Conservation (phyloP, 805 yeast genomes). For the Candida parachauliodes region DNA sequence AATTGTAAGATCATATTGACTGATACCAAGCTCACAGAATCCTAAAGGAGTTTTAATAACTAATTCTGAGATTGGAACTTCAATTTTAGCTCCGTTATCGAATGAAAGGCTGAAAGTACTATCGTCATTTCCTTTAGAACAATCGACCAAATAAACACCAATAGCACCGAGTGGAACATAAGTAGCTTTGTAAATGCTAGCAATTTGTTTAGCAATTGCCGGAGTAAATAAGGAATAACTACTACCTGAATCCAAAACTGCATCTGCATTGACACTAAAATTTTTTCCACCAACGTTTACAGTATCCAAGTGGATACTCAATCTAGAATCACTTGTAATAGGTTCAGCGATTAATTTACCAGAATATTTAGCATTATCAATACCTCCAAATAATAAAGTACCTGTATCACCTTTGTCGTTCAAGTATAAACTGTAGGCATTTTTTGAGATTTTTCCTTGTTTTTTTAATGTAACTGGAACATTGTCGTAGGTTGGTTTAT, state of each 20-base stretch:
- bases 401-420: constrained; percentile 19
- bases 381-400: constrained; percentile 30
- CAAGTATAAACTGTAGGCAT: constrained; percentile 38
- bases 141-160: constrained; percentile 3
- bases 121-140: background rate
- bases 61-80: constrained; percentile 41
- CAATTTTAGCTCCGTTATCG: constrained; percentile 24
- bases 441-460: constrained; percentile 31
- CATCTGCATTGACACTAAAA: constrained; percentile 8
- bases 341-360: constrained; percentile 23
- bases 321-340: constrained; percentile 6
- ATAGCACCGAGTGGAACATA: background rate
- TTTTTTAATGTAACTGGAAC: constrained; percentile 30
- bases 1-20: constrained; percentile 1
- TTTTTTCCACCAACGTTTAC: constrained; percentile 5
- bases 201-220: constrained; percentile 12
- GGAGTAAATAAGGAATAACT: constrained; percentile 42
- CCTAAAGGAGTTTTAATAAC: constrained; percentile 8
- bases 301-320: constrained; percentile 25
- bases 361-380: constrained; percentile 25
- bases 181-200: background rate
- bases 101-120: background rate
- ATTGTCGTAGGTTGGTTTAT: constrained; percentile 22
- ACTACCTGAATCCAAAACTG: constrained; percentile 25
- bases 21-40: constrained; percentile 27